These are phyloP conservation scores for Zangia roseola DNA, from an alignment of 768 basidiomycete genomes.

Conservation along the genomic window DNA sequence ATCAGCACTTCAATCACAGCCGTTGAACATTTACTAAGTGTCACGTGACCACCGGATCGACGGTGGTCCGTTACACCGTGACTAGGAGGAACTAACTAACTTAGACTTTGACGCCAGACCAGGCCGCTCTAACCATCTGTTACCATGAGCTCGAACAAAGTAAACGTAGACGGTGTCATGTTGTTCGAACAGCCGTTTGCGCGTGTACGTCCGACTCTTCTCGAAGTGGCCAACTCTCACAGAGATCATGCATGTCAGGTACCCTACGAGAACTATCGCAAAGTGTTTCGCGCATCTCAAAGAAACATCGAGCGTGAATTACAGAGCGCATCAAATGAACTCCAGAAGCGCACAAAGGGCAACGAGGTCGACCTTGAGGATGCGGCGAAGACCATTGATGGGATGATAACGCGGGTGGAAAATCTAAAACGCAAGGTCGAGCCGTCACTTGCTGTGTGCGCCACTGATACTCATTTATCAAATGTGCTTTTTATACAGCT, in stretches of 20 bases:
- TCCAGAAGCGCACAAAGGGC: constrained; percentile 46
- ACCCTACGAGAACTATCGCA: constrained; percentile 87
- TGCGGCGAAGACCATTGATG: constrained; percentile 60
- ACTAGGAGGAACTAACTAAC: not conserved
- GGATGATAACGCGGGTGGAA: constrained; percentile 74
- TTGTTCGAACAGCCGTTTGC: constrained; percentile 86
- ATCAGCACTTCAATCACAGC: not conserved
- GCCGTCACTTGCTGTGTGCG: constrained; percentile 18
- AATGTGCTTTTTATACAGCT: constrained; percentile 37
- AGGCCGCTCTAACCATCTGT: constrained; percentile 2
- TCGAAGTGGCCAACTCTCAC: constrained; percentile 9
- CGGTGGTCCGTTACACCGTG: not conserved
- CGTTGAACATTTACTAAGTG: not conserved
- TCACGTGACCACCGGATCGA: constrained; percentile 29
- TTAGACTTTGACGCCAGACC: constrained; percentile 8
- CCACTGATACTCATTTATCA: constrained; percentile 12
- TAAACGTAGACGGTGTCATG: constrained; percentile 71
- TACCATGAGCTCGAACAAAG: constrained; percentile 42
- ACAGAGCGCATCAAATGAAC: constrained; percentile 55
- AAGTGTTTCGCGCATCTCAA: constrained; percentile 81
- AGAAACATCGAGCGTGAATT: constrained; percentile 81
- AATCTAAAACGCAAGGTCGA: constrained; percentile 85
- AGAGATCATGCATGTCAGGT: constrained; percentile 48
- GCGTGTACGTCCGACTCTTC: constrained; percentile 44
- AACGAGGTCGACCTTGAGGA: constrained; percentile 47